A percentile compares a stretch with the other conserved stretches of the same genome.
These are phyloP conservation scores for Polyporus tsugae DNA, from an alignment of 1,284 basidiomycete species.

Conservation along the genomic window DNA sequence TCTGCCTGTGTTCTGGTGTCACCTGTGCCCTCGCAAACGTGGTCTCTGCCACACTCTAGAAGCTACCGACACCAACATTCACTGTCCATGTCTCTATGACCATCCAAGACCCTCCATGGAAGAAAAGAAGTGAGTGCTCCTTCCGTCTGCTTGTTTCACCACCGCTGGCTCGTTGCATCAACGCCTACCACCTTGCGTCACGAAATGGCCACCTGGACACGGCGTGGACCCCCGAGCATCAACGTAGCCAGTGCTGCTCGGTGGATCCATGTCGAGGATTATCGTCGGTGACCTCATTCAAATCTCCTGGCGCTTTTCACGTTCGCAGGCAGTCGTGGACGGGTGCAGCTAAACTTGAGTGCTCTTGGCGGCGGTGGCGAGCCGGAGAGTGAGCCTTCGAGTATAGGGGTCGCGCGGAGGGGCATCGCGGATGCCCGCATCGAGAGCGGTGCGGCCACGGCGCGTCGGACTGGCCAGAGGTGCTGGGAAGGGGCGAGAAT, in stretches of 20 bases:
- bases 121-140: conserved; percentile 47
- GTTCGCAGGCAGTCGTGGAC: too few relatives aligned
- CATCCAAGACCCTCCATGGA: conserved; percentile 51
- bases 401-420: too few relatives aligned
- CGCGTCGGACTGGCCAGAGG: too few relatives aligned
- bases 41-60: not conserved
- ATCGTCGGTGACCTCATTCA: not conserved
- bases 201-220: not conserved
- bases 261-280: not conserved
- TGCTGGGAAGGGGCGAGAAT: too few relatives aligned
- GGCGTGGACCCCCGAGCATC: not conserved
- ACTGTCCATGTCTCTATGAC: conserved; percentile 40
- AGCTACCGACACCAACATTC: conserved; percentile 18
- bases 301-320: too few relatives aligned
- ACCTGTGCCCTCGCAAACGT: not conserved
- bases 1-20: not conserved
- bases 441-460: too few relatives aligned
- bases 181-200: not conserved
- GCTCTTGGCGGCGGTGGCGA: too few relatives aligned
- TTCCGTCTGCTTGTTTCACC: not conserved
- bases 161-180: not conserved
- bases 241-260: not conserved
- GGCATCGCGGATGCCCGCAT: too few relatives aligned
- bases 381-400: too few relatives aligned
- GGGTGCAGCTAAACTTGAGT: too few relatives aligned